phyloP scores from a whole-genome alignment of 805 yeast genomes.

The Wickerhamomyces rabaulensis region DNA sequence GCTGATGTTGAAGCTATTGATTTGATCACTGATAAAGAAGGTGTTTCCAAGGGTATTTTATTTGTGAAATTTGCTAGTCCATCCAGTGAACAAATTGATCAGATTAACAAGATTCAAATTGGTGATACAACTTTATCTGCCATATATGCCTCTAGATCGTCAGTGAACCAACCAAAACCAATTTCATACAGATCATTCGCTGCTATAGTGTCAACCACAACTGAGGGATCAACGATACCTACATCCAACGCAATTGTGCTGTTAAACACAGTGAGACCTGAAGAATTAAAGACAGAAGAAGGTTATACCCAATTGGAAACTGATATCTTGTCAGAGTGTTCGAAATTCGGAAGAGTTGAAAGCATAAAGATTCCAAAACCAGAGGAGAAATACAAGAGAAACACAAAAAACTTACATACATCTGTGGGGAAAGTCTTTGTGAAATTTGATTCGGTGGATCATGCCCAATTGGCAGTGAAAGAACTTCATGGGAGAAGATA shows the following conservation, averaged over 20 bases:
- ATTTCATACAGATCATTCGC: constrained; percentile 21
- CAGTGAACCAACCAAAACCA: constrained; percentile 12
- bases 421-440: constrained; percentile 73
- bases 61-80: constrained; percentile 39
- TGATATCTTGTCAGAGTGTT: constrained; percentile 47
- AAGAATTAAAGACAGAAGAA: constrained; percentile 51
- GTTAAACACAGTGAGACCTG: constrained; percentile 58
- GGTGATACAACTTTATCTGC: constrained; percentile 32
- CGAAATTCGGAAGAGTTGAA: constrained; percentile 45
- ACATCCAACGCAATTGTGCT: constrained; percentile 53
- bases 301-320: constrained; percentile 43
- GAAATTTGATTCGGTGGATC: constrained; percentile 48
- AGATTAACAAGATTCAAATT: constrained; percentile 31
- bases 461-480: constrained; percentile 50
- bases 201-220: constrained; percentile 9
- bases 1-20: constrained; percentile 37
- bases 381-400: constrained; percentile 34
- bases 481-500: constrained; percentile 61
- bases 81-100: constrained; percentile 18
- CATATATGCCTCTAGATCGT: constrained; percentile 34
- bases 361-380: constrained; percentile 61
- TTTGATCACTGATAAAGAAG: constrained; percentile 41
- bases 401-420: constrained; percentile 39
- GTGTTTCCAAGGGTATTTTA: constrained; percentile 51
- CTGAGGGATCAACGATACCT: background rate